Evolutionary conservation across 345 rosid genomes (phyloP).

Genomic region (Gossypium anomalum): DNA sequence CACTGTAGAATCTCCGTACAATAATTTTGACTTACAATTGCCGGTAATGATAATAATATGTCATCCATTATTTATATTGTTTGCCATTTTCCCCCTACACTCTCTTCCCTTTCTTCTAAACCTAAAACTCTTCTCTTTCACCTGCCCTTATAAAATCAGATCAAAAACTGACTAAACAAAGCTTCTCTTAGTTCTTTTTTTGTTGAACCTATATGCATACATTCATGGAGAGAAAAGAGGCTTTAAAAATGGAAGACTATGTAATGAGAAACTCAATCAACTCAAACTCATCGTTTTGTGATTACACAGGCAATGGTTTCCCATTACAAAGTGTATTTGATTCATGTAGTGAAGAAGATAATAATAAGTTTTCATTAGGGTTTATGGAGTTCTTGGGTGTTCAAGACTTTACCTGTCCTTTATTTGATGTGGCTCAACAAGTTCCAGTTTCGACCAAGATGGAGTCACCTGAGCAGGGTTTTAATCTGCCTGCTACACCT

Average conservation of each 20-base stretch:
- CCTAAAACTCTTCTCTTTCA: conserved; percentile 22
- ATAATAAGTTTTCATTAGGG: conserved; percentile 44
- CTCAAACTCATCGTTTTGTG: conserved; percentile 31
- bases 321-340: conserved; percentile 43
- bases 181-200: conserved; percentile 2
- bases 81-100: conserved; percentile 13
- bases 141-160: conserved; percentile 30
- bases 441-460: conserved; percentile 29
- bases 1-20: conserved; percentile 39
- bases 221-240: conserved; percentile 31
- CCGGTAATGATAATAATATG: conserved; percentile 35
- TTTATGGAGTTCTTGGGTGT: conserved; percentile 71
- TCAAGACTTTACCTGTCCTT: conserved; percentile 42
- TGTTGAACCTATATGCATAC: not conserved
- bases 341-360: conserved; percentile 37
- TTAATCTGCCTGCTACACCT: conserved; percentile 78
- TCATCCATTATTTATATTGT: not conserved
- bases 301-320: conserved; percentile 29
- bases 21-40: conserved; percentile 37
- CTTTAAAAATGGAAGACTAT: conserved; percentile 30
- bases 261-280: conserved; percentile 20
- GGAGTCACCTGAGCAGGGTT: conserved; percentile 34
- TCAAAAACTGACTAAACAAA: conserved; percentile 22
- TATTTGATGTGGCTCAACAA: conserved; percentile 29
- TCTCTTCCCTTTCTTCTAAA: conserved; percentile 4